phyloP scores from a whole-genome alignment of 176 grass and related monocot genomes.

The Pontederia paniculata region DNA sequence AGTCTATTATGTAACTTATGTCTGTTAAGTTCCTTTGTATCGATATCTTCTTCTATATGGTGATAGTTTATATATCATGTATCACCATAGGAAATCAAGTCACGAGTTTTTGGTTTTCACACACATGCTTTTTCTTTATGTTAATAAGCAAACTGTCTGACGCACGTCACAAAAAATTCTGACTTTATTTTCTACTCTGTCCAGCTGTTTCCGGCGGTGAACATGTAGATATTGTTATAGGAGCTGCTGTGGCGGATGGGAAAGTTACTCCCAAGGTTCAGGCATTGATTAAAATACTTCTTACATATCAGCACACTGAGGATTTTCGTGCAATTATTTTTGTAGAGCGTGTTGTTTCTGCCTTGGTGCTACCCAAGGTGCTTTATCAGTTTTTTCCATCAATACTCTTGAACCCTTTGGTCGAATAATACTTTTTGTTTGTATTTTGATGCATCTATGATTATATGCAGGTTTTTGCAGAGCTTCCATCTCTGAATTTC shows the following conservation, averaged over 20 bases:
- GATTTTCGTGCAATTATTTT: conserved; percentile 98
- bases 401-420: not conserved
- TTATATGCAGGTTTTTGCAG: conserved; percentile 57
- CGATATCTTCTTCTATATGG: no score
- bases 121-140: no score
- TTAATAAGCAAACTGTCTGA: no score
- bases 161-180: not conserved
- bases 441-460: not conserved
- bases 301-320: conserved; percentile 90
- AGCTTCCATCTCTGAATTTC: conserved; percentile 90
- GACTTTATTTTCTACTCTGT: conserved; percentile 9
- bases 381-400: not conserved
- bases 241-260: conserved; percentile 88
- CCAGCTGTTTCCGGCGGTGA: conserved; percentile 95
- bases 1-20: no score
- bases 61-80: no score
- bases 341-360: conserved; percentile 95
- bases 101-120: no score
- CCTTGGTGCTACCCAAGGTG: conserved; percentile 97
- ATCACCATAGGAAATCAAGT: no score
- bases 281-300: conserved; percentile 91
- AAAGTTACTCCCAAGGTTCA: conserved; percentile 97
- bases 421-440: not conserved
- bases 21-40: no score
- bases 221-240: conserved; percentile 92